Base-by-base conservation (phyloP, 2,329 filamentous ascomycete species). In the Metarhizium anisopliae region DNA sequence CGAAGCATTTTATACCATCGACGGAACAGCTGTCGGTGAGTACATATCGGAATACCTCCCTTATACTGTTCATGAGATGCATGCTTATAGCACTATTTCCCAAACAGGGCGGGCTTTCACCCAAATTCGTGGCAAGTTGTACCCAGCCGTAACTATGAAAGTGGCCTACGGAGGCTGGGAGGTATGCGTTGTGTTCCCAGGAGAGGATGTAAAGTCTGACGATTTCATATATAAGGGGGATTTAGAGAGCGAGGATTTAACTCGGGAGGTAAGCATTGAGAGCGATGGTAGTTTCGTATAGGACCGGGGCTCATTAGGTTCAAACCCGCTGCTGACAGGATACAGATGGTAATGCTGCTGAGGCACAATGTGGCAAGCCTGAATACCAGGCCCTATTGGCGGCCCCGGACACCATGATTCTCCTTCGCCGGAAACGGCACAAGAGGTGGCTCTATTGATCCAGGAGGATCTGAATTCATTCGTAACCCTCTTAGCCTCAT, bases 361-460 rank as follows among this genome's bases (percentile, higher is more conserved):
- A 1, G 60, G 60, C 16, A 64, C 40, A 47, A 64, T 61, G 20
- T 63, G 59, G 5, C 60, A 64, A 2, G 59, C 61, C 13, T 63
- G 54, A 1, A 64, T 8, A 2, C 54, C 60, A 4, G 60, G 62
- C 2, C 59, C 59, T 11, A 60, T 35, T 0, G 45, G 45, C 0
- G 55, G 58, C 8, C 30, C 54, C 0, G 55, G 18, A 49, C 55
- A 62, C 62, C 58, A 63, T 0, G 61, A 60, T 30, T 52, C 47
- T 7, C 62, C 62, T 51, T 60, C 54, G 10, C 61, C 61, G 2
- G 58, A 58, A 0, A 63, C 32, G 18, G 50, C 50, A 10, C 50
- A 51, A 3, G 7, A 36, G 7, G 11, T 18, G 14, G 29, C 13
- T 6, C 50, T 40, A 20, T 36, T 51, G 29, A 40, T 3, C 5